Conservation (phyloP, 106 monocot species). For the Allium cepa region DNA sequence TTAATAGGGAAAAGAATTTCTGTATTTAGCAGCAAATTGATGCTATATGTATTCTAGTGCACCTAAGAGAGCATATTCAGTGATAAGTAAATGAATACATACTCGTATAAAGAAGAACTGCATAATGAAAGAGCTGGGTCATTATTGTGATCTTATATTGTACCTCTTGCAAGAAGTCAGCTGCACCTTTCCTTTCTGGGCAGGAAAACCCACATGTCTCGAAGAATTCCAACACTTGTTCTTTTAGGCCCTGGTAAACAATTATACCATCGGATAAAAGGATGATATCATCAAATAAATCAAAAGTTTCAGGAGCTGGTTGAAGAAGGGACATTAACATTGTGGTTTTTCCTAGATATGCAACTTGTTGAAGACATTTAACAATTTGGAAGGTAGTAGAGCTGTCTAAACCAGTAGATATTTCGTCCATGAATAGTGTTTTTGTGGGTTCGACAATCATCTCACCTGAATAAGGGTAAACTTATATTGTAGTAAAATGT, state of each 20-base stretch:
- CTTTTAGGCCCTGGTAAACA: slow-evolving; percentile 72
- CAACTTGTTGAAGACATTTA: slow-evolving; percentile 56
- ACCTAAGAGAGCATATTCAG: no score
- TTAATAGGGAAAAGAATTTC: no score
- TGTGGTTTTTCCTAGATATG: slow-evolving; percentile 56
- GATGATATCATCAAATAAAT: slow-evolving; percentile 84
- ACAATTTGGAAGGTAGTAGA: slow-evolving; percentile 79
- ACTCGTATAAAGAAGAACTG: no score
- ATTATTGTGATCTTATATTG: background rate
- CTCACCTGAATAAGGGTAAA: slow-evolving; percentile 24
- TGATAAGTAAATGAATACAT: no score
- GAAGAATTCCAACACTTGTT: slow-evolving; percentile 65
- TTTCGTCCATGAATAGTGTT: slow-evolving; percentile 62
- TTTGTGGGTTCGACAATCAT: slow-evolving; percentile 57
- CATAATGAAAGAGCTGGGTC: no score
- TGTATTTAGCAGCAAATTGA: no score
- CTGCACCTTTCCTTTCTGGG: slow-evolving; percentile 71
- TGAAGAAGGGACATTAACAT: slow-evolving; percentile 84
- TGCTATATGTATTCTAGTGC: no score
- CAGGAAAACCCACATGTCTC: slow-evolving; percentile 57
- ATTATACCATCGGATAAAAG: slow-evolving; percentile 79
- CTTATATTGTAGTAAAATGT: no score
- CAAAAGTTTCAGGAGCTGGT: slow-evolving; percentile 76
- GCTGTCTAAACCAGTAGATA: slow-evolving; percentile 64
- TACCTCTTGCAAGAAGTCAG: slow-evolving; percentile 89